Percentiles rank a stretch among this genome's conserved stretches.
phyloP scores from a whole-genome alignment of 345 rosid genomes.

The Rubroshorea leprosula region DNA sequence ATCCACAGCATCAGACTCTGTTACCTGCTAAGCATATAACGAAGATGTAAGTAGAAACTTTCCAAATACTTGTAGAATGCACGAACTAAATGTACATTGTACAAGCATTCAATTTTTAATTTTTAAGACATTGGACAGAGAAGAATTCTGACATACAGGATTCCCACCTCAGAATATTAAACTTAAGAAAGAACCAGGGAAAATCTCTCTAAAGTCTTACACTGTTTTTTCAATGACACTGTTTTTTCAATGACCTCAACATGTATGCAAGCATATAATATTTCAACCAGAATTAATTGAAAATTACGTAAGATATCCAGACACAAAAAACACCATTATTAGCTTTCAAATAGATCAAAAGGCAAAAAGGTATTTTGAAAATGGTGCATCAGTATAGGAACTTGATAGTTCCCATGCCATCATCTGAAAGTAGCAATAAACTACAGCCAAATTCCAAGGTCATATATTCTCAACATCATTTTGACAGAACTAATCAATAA shows the following conservation, averaged over 20 bases:
- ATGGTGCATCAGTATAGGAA: background rate
- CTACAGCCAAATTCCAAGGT: background rate
- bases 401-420: slow-evolving; percentile 2
- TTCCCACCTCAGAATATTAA: background rate
- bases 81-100: slow-evolving; percentile 4
- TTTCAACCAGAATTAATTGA: slow-evolving; percentile 2
- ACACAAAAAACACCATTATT: background rate
- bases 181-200: background rate
- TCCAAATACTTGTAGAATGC: slow-evolving; percentile 5
- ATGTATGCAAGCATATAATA: background rate
- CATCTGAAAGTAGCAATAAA: background rate
- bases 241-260: background rate
- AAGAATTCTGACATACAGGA: background rate
- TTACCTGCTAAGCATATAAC: slow-evolving; percentile 54
- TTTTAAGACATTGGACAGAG: background rate
- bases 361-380: slow-evolving; percentile 1
- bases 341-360: background rate
- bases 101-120: slow-evolving; percentile 9
- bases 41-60: slow-evolving; percentile 1
- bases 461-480: background rate
- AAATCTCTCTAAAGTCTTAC: background rate
- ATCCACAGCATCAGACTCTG: slow-evolving; percentile 90
- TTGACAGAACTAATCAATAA: background rate
- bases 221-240: background rate
- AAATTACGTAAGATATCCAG: slow-evolving; percentile 1